phyloP scores from a whole-genome alignment of 2,329 filamentous ascomycete genomes.

The Claviceps sp. region DNA sequence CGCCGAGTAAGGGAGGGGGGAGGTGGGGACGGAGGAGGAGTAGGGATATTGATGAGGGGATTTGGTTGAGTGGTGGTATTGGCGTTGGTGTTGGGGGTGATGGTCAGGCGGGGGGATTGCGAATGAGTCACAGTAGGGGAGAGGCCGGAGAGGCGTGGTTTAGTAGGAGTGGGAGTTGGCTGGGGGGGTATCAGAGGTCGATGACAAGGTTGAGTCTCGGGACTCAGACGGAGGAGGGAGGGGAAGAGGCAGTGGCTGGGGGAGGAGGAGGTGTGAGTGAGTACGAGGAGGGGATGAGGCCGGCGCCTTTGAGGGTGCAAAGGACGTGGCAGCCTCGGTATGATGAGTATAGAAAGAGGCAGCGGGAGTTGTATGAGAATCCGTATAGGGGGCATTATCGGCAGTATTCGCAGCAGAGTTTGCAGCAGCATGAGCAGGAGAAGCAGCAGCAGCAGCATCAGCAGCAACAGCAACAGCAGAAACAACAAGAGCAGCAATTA shows the following conservation, averaged over 20 bases:
- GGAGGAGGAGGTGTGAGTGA: neutral
- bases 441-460: neutral
- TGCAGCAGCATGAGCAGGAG: neutral
- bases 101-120: neutral
- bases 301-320: slow-evolving; percentile 2
- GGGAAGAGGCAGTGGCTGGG: slow-evolving; percentile 6
- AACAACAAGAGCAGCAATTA: neutral
- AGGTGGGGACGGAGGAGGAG: neutral
- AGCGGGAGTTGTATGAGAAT: neutral
- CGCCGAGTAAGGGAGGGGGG: slow-evolving; percentile 5
- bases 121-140: neutral
- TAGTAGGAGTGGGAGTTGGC: slow-evolving; percentile 19
- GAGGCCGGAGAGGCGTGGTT: slow-evolving; percentile 11
- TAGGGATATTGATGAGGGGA: neutral
- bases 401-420: neutral
- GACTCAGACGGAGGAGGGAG: slow-evolving; percentile 10
- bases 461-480: neutral
- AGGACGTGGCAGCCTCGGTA: slow-evolving; percentile 2
- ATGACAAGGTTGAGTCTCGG: slow-evolving; percentile 24
- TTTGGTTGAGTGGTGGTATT: slow-evolving; percentile 20
- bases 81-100: slow-evolving; percentile 13
- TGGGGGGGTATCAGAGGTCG: slow-evolving; percentile 13
- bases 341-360: slow-evolving; percentile 5
- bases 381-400: neutral
- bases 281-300: slow-evolving; percentile 1